phyloP scores from a whole-genome alignment of 2,329 filamentous ascomycete species.

The Calonectria honghensis region DNA sequence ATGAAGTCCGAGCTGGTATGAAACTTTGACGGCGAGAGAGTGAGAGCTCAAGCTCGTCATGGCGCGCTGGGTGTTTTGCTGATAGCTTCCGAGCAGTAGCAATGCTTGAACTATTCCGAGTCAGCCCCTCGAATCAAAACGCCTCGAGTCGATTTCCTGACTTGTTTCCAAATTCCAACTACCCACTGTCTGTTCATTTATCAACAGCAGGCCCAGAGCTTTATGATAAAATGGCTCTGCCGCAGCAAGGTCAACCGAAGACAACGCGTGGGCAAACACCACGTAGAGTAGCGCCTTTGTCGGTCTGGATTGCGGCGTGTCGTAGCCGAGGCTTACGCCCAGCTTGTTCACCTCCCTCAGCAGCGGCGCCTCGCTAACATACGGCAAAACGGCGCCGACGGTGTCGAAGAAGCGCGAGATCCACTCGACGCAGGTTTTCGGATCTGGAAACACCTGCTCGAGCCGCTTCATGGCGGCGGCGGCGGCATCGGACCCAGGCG shows the following conservation, averaged over 20 bases:
- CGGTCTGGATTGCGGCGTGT: constrained; percentile 39
- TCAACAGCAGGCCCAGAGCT: constrained; percentile 51
- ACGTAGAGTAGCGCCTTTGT: constrained; percentile 53
- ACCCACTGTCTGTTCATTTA: constrained; percentile 50
- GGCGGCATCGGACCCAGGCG: not conserved
- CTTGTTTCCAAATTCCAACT: constrained; percentile 48
- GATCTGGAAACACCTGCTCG: constrained; percentile 44
- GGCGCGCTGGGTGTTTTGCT: constrained; percentile 60
- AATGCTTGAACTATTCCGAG: constrained; percentile 55
- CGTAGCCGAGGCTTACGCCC: constrained; percentile 21
- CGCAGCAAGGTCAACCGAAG: constrained; percentile 43
- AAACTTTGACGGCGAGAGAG: constrained; percentile 56
- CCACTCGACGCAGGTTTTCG: constrained; percentile 46
- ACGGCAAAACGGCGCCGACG: constrained; percentile 54
- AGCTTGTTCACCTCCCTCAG: constrained; percentile 48
- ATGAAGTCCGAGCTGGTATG: constrained; percentile 60
- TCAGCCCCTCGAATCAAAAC: not conserved
- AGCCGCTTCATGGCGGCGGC: not conserved
- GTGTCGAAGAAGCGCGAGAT: constrained; percentile 55
- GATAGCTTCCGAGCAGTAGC: constrained; percentile 57
- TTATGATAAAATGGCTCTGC: constrained; percentile 55
- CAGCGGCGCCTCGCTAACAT: constrained; percentile 49
- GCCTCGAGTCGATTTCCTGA: constrained; percentile 19
- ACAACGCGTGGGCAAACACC: constrained; percentile 56
- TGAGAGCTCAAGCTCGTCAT: constrained; percentile 59